These are phyloP conservation scores for Golubevia pallescens DNA, from an alignment of 1,284 basidiomycete genomes.

Conservation along the genomic window DNA sequence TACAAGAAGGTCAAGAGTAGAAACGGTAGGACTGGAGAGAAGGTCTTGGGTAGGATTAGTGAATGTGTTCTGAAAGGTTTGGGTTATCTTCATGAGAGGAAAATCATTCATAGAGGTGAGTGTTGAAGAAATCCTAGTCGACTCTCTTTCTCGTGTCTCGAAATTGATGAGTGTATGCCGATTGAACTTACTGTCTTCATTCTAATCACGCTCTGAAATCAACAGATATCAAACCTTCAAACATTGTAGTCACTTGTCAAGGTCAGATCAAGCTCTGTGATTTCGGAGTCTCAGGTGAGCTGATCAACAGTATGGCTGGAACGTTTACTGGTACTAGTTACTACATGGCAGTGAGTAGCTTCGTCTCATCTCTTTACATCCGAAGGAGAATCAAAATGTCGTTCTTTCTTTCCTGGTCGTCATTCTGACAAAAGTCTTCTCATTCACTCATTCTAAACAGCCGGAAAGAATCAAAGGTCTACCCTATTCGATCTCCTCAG, in stretches of 20 bases:
- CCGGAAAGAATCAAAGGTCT: constrained; percentile 90
- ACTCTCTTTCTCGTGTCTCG: constrained; percentile 8
- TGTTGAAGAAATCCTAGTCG: constrained; percentile 6
- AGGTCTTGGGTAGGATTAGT: constrained; percentile 87
- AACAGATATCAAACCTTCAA: constrained; percentile 91
- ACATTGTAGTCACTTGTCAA: constrained; percentile 83
- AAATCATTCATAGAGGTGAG: constrained; percentile 82
- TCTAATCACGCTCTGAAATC: background rate
- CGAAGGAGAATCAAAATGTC: background rate
- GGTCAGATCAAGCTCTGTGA: constrained; percentile 91
- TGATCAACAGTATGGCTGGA: constrained; percentile 86
- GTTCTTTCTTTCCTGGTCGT: constrained; percentile 5
- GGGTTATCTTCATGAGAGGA: constrained; percentile 85
- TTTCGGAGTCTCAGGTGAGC: constrained; percentile 94
- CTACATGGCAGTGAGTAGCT: constrained; percentile 87
- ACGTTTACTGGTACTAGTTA: constrained; percentile 96
- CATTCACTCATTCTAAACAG: constrained; percentile 66
- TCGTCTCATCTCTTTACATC: constrained; percentile 19
- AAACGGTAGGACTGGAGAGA: constrained; percentile 83
- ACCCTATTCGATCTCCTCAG: constrained; percentile 88
- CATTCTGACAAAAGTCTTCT: constrained; percentile 4
- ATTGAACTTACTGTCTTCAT: background rate
- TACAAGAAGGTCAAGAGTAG: constrained; percentile 80
- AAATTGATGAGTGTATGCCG: background rate
- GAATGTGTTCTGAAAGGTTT: constrained; percentile 91